Evolutionary conservation across 305 asterid species (phyloP), one percentile per base, ranked within the genome.

Genomic region (Fraxinus platypoda): DNA sequence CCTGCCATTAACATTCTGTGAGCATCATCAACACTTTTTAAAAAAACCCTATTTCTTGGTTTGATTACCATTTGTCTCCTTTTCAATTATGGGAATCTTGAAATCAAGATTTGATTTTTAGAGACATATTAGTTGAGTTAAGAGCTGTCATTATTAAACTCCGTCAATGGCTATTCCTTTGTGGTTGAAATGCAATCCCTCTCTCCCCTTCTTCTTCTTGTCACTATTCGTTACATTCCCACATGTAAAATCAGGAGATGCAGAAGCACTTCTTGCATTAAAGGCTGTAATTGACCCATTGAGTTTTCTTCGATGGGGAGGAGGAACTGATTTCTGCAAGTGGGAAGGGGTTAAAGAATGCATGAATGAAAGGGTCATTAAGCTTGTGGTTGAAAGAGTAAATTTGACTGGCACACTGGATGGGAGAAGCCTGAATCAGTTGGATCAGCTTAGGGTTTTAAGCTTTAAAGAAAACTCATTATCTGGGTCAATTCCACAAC

Each of bases 321-420:
- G 26, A 21, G 88, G 82, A 43, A 86, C 46, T 26, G 83, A 88
- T 83, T 76, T 90, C 52, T 96, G 99, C 82, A 82, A 83, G 25
- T 96, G 98, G 99, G 77, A 85, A 81, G 98, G 98, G 46, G 95
- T 96, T 25, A 94, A 85, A 72, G 87, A 96, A 83, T 96, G 99
- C 88, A 79, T 84, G 34, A 88, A 90, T 80, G 98, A 93, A 66
- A 91, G 98, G 80, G 98, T 96, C 7, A 87, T 86, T 2, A 96
- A 94, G 90, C 95, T 96, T 41, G 99, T 93, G 34, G 89, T 96
- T 26, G 98, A 96, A 78, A 83, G 81, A n/a, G 62, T 86, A 3
- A 93, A 90, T 81, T 84, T 96, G 80, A 93, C 82, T 80, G 99
- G 99, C 34, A 82, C 85, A 8, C 80, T 96, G 71, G 92, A 91